Conservation (phyloP, 2,329 filamentous ascomycete genomes). For the Pseudocercospora cruenta region DNA sequence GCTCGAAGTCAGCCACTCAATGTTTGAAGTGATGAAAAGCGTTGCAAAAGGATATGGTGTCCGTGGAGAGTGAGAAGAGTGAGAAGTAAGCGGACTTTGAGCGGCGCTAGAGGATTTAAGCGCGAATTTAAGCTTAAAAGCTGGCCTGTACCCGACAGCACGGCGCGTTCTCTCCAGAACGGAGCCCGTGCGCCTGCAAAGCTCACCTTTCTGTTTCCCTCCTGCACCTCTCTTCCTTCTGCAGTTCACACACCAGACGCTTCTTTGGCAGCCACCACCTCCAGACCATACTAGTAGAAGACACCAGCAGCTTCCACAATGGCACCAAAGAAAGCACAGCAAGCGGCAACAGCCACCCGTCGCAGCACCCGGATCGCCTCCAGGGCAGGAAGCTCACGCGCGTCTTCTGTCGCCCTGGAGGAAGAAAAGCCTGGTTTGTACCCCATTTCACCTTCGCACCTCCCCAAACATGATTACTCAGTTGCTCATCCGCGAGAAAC, state of each 20-base stretch:
- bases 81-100: not conserved
- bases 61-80: not conserved
- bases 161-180: not conserved
- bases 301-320: not conserved
- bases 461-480: not conserved
- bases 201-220: not conserved
- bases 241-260: not conserved
- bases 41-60: not conserved
- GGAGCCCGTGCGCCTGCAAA: not conserved
- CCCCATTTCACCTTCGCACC: not conserved
- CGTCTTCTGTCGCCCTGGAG: slow-evolving; percentile 15
- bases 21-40: not conserved
- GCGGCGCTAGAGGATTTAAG: not conserved
- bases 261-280: not conserved
- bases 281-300: not conserved
- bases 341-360: slow-evolving; percentile 6
- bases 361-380: slow-evolving; percentile 21
- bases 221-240: not conserved
- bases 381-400: slow-evolving; percentile 12
- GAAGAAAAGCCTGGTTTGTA: slow-evolving; percentile 15
- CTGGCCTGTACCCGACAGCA: not conserved
- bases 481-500: not conserved
- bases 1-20: not conserved
- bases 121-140: not conserved
- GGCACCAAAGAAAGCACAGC: not conserved